A percentile compares a stretch with the other conserved stretches of the same genome.
Evolutionary conservation across 495 filamentous ascomycete genomes (phyloP).

Genomic region (Trichoderma orchidacearum): DNA sequence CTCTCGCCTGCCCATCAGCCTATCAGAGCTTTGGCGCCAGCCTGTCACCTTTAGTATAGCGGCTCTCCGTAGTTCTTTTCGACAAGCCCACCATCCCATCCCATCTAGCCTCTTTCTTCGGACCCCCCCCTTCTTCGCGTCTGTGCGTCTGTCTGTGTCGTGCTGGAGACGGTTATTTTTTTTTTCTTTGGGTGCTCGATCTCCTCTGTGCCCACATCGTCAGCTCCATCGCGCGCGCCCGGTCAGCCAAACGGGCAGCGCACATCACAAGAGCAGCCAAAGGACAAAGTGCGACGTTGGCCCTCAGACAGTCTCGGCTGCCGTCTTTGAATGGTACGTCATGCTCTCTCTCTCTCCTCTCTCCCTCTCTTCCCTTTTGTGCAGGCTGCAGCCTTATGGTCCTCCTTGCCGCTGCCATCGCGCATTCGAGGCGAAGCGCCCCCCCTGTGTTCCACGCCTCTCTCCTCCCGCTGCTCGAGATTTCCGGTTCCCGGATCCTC

Average conservation of each 20-base stretch:
- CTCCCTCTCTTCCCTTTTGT: not conserved
- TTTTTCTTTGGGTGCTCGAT: conserved; percentile 2
- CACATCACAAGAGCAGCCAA: not conserved
- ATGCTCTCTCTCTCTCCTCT: not conserved
- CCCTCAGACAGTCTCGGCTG: not conserved
- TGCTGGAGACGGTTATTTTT: not conserved
- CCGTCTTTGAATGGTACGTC: conserved; percentile 2
- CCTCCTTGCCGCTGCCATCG: too few relatives aligned
- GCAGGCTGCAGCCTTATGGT: too few relatives aligned
- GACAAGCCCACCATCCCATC: not conserved
- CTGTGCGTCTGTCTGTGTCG: not conserved
- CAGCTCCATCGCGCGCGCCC: not conserved
- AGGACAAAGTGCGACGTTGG: conserved; percentile 1
- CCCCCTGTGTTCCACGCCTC: not conserved
- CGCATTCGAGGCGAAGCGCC: not conserved
- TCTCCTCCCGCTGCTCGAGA: not conserved
- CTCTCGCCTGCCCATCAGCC: too few relatives aligned
- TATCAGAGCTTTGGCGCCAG: not conserved
- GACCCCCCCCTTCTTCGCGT: not conserved
- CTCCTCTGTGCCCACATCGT: not conserved
- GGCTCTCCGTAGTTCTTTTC: not conserved
- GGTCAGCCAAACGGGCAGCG: not conserved
- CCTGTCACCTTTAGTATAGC: not conserved
- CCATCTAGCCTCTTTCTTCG: not conserved
- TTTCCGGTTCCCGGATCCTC: not conserved